Conservation (phyloP, 176 grass and related monocot species). For the Hsuehochloa calcarea region DNA sequence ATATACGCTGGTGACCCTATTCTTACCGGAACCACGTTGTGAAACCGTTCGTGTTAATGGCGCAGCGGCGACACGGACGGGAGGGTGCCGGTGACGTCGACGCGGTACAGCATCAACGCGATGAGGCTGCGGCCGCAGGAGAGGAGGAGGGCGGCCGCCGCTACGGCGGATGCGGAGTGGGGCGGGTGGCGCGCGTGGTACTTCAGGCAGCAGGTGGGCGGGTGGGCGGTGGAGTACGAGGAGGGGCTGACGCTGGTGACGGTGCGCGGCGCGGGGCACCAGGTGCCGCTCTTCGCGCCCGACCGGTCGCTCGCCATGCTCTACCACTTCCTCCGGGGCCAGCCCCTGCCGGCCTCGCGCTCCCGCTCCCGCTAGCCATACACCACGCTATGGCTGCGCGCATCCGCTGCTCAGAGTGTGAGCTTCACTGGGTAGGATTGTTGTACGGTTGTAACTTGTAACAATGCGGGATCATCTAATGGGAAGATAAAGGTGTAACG, state of each 20-base stretch:
- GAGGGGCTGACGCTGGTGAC: conserved; percentile 73
- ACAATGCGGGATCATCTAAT: neutral
- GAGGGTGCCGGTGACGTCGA: conserved; percentile 84
- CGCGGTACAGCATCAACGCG: conserved; percentile 78
- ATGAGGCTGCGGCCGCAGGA: conserved; percentile 57
- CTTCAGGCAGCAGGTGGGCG: conserved; percentile 70
- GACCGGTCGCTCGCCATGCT: conserved; percentile 57
- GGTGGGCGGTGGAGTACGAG: conserved; percentile 89
- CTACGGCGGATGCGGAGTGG: neutral
- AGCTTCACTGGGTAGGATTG: neutral
- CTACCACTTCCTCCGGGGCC: conserved; percentile 70
- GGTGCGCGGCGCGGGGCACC: conserved; percentile 87
- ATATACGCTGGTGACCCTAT: neutral
- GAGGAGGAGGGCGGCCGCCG: neutral
- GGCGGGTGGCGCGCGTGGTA: conserved; percentile 83
- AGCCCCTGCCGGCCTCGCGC: conserved; percentile 41
- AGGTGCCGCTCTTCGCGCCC: conserved; percentile 85
- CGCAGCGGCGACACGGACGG: conserved; percentile 90
- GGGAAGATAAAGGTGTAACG: neutral
- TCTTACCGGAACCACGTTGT: neutral
- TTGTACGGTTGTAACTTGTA: neutral
- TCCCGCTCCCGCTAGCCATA: conserved; percentile 26
- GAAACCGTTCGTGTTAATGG: neutral
- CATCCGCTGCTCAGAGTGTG: neutral
- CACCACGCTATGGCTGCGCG: neutral